These are phyloP conservation scores for Persicaria tinctoria DNA, from an alignment of 148 eudicot genomes.

Conservation along the genomic window DNA sequence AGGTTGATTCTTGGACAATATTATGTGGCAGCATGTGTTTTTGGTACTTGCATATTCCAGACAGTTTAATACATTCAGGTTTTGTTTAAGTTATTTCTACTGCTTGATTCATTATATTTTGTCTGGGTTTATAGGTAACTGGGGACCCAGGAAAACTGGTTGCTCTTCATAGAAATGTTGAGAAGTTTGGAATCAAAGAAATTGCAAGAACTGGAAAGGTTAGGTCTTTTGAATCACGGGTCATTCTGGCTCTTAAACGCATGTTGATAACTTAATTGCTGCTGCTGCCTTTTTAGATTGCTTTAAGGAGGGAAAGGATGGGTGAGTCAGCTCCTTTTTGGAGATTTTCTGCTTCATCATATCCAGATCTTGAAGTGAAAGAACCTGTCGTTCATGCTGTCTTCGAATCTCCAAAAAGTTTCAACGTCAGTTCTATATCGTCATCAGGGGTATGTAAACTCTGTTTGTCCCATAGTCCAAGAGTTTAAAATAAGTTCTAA, in stretches of 20 bases:
- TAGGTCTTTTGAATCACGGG: constrained; percentile 11
- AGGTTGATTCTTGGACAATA: background rate
- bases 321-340: constrained; percentile 91
- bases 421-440: constrained; percentile 26
- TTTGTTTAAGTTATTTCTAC: background rate
- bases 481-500: background rate
- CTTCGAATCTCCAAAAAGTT: constrained; percentile 21
- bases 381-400: constrained; percentile 19
- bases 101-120: background rate
- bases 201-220: constrained; percentile 95
- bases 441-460: constrained; percentile 39
- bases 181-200: constrained; percentile 79
- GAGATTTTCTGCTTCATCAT: constrained; percentile 89
- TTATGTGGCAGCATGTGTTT: background rate
- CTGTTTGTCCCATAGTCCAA: background rate
- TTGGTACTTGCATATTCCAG: background rate
- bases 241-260: background rate
- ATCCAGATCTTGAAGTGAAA: constrained; percentile 63
- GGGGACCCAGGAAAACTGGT: constrained; percentile 96
- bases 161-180: constrained; percentile 67
- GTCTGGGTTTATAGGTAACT: constrained; percentile 43
- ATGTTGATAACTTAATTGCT: background rate
- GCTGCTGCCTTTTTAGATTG: constrained; percentile 40
- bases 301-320: constrained; percentile 72
- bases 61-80: background rate